Evolutionary conservation across 1,284 basidiomycete species (phyloP), one percentile per base, ranked within the genome.

Genomic region (Lignosus rhinocerotis): DNA sequence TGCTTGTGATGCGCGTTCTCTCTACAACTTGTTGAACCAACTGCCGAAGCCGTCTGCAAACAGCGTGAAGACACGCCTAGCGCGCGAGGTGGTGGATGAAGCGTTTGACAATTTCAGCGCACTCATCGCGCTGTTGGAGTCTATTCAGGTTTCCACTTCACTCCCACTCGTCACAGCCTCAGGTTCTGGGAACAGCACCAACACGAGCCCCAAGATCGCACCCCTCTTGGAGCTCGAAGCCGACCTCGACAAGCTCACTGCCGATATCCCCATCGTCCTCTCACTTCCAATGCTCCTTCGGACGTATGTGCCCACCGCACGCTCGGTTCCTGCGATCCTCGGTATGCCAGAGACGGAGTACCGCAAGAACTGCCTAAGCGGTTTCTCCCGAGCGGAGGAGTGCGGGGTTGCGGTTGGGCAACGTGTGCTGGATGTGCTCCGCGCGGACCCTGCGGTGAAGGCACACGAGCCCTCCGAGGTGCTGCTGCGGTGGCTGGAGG

Each of bases 321-420:
- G 70, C 31, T 73, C 78, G 6, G 80, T 90, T 32, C 72, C 85
- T 4, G 66, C 73, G 12, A 77, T 90, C 64, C 72, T 90, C 17
- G 81, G 81, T 14, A 67, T 90, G 16, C 67, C 79, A 0, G 88
- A 87, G 65, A 79, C 75, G 4, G 82, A 82, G 63, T 92, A 92
- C 67, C 77, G 87, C 51, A 79, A 76, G 60, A 81, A 81, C 39
- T 92, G 86, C 70, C 73, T 92, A 43, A 75, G 82, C 39, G 90
- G 90, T 17, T 92, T 91, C 68, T 84, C 85, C 12, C 77, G 88
- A 51, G 90, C 89, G 41, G 90, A 92, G 62, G 87, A 90, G 66
- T 89, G 83, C 62, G 84, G 84, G 46, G 72, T 73, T 17, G 73
- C 80, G 11, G 82, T 91, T 33, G 86, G 80, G 1, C 77, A 80